phyloP scores from a whole-genome alignment of 345 rosid genomes.

The Laguncularia racemosa region DNA sequence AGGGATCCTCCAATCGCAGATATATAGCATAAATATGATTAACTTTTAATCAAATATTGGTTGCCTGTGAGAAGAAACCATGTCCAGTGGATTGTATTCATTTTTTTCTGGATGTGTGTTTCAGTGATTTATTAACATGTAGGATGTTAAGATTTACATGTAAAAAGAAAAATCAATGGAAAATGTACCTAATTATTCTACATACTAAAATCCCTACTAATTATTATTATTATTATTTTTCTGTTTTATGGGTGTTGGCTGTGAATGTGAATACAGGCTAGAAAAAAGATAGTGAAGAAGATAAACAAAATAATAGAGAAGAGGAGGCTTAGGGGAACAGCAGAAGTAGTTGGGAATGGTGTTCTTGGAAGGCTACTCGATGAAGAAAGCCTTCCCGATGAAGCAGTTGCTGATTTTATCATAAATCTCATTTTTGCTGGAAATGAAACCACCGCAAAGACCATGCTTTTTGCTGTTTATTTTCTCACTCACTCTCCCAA shows the following conservation, averaged over 20 bases:
- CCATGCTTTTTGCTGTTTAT: slow-evolving; percentile 75
- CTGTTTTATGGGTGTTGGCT: too few species aligned
- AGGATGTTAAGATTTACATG: too few species aligned
- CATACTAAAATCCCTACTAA: too few species aligned
- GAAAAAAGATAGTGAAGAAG: slow-evolving; percentile 58
- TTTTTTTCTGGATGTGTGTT: too few species aligned
- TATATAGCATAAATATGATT: background rate
- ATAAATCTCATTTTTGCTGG: slow-evolving; percentile 86
- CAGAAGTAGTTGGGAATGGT: slow-evolving; percentile 28
- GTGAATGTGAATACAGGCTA: slow-evolving; percentile 36
- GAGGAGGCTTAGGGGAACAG: slow-evolving; percentile 14
- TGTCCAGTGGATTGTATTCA: too few species aligned
- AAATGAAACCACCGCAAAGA: slow-evolving; percentile 81
- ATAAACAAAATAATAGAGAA: slow-evolving; percentile 43
- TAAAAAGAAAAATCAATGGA: too few species aligned
- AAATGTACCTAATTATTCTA: too few species aligned
- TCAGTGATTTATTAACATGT: too few species aligned
- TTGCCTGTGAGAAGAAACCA: too few species aligned
- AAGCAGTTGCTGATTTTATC: slow-evolving; percentile 66
- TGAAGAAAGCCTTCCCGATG: slow-evolving; percentile 63
- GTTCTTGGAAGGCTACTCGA: slow-evolving; percentile 58
- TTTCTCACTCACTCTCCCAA: slow-evolving; percentile 64
- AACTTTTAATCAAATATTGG: background rate
- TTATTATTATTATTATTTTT: background rate
- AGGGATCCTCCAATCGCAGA: too few species aligned